Base-by-base conservation (phyloP, 2,329 filamentous ascomycete genomes). In the Pseudogymnoascus sp. region DNA sequence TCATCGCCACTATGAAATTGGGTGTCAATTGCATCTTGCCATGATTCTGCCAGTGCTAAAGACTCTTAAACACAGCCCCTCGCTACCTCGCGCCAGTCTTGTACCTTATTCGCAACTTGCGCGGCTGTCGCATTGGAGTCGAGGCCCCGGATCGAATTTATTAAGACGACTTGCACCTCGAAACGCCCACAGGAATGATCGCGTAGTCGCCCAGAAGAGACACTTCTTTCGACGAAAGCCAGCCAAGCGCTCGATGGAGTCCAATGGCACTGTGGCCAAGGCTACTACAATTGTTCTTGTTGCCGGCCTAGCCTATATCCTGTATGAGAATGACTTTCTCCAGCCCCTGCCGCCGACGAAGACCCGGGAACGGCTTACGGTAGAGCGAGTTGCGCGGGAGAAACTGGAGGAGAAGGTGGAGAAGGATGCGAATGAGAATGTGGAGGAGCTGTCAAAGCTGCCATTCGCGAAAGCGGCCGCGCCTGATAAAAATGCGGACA, bases 281-380 rank as follows among this genome's bases (percentile, higher is more conserved):
- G 61, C 65, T 6, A 70, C 69, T 31, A 68, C 69, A 36, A 42
- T 70, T 5, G 59, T 72, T 9, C 59, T 73, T 21, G 62, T 48
- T 8, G 60, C 67, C 5, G 63, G 66, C 12, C 42, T 72, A 1
- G 66, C 68, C 55, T 73, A 72, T 31, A 68, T 73, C 25, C 67
- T 73, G 4, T 71, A 71, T 59, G 62, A 63, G 38, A 72, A 69
- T 58, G 67, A 71, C 58, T 66, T 68, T 38, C 60, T 72, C 12
- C 72, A 73, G 55, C 70, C 71, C 33, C 64, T 72, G 8, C 71
- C 71, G 29, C 63, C 71, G 2, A 73, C 71, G 13, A 63, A 63
- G 61, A 36, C 67, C 17, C 68, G 70, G 21, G 51, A 17, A 7
- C 51, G 51, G 10, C 12, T 58, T 3, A 33, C 9, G 29, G 51